A percentile compares a stretch with the other conserved stretches of the same genome.
These are phyloP conservation scores for Dipodascopsis tothii DNA, from an alignment of 805 yeast species.

Conservation along the genomic window DNA sequence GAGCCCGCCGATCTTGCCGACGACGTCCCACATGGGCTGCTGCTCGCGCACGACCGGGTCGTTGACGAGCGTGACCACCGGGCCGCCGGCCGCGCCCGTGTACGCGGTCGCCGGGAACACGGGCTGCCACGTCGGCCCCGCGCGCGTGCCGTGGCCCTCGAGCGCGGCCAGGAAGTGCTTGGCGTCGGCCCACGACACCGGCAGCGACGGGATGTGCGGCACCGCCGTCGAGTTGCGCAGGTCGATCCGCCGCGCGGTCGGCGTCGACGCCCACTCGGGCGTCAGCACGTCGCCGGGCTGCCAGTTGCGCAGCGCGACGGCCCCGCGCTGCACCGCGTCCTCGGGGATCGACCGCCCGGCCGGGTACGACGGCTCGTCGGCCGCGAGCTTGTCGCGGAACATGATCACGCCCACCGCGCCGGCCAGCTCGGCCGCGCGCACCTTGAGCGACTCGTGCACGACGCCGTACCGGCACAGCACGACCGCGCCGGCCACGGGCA, in stretches of 20 bases:
- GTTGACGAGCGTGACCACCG: slow-evolving; percentile 10
- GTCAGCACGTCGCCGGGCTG: slow-evolving; percentile 75
- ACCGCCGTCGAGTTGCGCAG: slow-evolving; percentile 38
- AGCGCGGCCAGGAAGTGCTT: slow-evolving; percentile 35
- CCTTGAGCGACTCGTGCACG: slow-evolving; percentile 65
- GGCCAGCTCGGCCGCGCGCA: slow-evolving; percentile 61
- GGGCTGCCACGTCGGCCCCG: slow-evolving; percentile 12
- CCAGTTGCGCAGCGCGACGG: slow-evolving; percentile 53
- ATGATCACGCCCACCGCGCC: slow-evolving; percentile 63
- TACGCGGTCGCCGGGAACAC: slow-evolving; percentile 19
- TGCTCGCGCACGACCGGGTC: slow-evolving; percentile 47
- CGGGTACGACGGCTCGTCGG: slow-evolving; percentile 51
- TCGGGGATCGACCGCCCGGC: slow-evolving; percentile 72
- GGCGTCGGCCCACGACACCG: slow-evolving; percentile 71
- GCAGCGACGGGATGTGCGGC: slow-evolving; percentile 68
- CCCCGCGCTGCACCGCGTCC: slow-evolving; percentile 66
- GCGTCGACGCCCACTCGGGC: slow-evolving; percentile 53
- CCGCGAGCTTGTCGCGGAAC: slow-evolving; percentile 62
- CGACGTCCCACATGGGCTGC: slow-evolving; percentile 56
- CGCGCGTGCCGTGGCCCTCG: slow-evolving; percentile 36
- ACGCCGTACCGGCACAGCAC: slow-evolving; percentile 61
- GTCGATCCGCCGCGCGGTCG: slow-evolving; percentile 34
- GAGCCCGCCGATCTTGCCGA: slow-evolving; percentile 52
- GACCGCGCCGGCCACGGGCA: slow-evolving; percentile 49
- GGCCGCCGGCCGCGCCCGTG: slow-evolving; percentile 11